These are phyloP conservation scores for Ilex asprella DNA, from an alignment of 257 asterid genomes.

Conservation along the genomic window DNA sequence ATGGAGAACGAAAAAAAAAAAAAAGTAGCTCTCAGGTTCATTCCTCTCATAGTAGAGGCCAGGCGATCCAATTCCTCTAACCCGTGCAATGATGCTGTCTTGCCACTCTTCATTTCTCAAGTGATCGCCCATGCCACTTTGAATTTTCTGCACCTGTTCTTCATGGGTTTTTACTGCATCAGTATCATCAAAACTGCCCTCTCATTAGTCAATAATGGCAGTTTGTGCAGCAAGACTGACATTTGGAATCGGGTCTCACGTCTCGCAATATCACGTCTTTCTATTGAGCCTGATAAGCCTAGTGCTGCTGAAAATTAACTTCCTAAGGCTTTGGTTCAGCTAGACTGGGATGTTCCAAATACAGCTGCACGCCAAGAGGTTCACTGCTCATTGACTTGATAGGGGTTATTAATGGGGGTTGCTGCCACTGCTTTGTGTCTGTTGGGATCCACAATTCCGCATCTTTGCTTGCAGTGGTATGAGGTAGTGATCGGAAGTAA, in stretches of 20 bases:
- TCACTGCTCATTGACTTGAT: constrained; percentile 83
- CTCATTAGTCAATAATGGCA: not conserved
- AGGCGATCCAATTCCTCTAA: not conserved
- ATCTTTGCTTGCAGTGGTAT: constrained; percentile 44
- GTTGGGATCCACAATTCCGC: constrained; percentile 80
- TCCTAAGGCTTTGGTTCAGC: constrained; percentile 27
- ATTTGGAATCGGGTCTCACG: not conserved
- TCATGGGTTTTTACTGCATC: not conserved
- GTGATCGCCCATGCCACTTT: not conserved
- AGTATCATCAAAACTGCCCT: no score
- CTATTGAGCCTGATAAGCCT: not conserved
- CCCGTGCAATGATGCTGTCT: no score
- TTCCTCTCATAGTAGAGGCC: not conserved
- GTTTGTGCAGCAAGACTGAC: not conserved
- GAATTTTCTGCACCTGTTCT: no score
- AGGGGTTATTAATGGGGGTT: constrained; percentile 66
- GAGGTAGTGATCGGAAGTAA: constrained; percentile 61
- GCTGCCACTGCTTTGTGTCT: constrained; percentile 78
- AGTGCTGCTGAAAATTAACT: no score
- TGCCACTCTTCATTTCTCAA: no score
- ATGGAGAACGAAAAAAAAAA: no score
- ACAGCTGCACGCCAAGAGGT: constrained; percentile 79
- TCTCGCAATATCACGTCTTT: not conserved
- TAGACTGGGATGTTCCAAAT: constrained; percentile 62
- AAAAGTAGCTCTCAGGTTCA: not conserved